These are phyloP conservation scores for Neofusicoccum laricinum DNA, from an alignment of 2,329 filamentous ascomycete genomes.

Conservation along the genomic window DNA sequence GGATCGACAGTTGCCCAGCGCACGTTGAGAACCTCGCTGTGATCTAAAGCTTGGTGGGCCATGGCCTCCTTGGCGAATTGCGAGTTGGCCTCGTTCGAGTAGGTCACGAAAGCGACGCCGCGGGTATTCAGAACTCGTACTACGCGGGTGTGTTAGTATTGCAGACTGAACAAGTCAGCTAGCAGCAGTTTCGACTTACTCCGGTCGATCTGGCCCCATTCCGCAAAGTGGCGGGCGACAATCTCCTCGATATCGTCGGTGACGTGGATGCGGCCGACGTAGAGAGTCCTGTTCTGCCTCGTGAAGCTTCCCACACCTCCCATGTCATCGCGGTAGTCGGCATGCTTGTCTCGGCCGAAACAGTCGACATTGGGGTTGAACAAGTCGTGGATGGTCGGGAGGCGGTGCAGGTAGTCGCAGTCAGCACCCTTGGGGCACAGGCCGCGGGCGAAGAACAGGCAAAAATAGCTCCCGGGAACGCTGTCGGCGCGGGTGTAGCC, in stretches of 20 bases:
- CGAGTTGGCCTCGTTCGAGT: constrained; percentile 68
- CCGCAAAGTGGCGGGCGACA: constrained; percentile 88
- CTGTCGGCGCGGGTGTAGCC: constrained; percentile 52
- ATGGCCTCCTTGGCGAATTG: constrained; percentile 71
- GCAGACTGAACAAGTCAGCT: background rate
- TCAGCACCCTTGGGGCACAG: constrained; percentile 81
- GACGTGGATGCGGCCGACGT: constrained; percentile 90
- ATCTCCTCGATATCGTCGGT: constrained; percentile 97
- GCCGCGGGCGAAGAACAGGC: constrained; percentile 84
- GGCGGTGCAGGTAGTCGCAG: constrained; percentile 88
- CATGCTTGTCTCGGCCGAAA: constrained; percentile 89
- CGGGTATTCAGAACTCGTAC: constrained; percentile 80
- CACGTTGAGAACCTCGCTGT: constrained; percentile 90
- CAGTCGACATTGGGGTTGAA: constrained; percentile 95
- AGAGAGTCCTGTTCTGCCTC: constrained; percentile 90
- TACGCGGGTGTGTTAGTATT: constrained; percentile 18
- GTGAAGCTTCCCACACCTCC: constrained; percentile 92
- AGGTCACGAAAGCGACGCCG: constrained; percentile 94
- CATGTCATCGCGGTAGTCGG: constrained; percentile 96
- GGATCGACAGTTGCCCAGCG: constrained; percentile 96
- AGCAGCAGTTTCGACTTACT: constrained; percentile 35
- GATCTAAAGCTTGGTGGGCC: constrained; percentile 89
- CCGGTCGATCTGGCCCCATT: constrained; percentile 93
- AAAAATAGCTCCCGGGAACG: constrained; percentile 73
- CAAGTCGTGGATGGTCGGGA: constrained; percentile 82